Percentiles rank a stretch among this genome's conserved stretches.
phyloP scores from a whole-genome alignment of 2,329 filamentous ascomycete genomes.

The Talaromyces sp. region DNA sequence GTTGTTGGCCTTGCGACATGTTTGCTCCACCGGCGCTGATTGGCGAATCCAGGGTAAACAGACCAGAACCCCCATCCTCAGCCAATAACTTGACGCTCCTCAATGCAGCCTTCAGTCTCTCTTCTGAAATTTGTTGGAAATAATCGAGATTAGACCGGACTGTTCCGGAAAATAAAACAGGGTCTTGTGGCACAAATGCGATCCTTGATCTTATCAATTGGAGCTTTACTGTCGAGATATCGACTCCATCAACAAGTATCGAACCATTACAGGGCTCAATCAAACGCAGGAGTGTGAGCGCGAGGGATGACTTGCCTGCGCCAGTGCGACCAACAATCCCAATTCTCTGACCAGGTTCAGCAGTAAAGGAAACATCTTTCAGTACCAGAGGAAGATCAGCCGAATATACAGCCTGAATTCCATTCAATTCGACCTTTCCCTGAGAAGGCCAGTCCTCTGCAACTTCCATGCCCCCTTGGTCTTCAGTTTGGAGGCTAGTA shows the following conservation, averaged over 20 bases:
- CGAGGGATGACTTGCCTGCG: slow-evolving; percentile 71
- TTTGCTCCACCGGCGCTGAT: slow-evolving; percentile 72
- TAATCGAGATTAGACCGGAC: slow-evolving; percentile 73
- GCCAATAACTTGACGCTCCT: slow-evolving; percentile 62
- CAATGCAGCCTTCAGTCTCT: slow-evolving; percentile 63
- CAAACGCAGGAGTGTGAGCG: slow-evolving; percentile 72
- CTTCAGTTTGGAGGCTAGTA: slow-evolving; percentile 57
- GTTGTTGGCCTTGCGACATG: slow-evolving; percentile 68
- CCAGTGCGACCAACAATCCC: slow-evolving; percentile 74
- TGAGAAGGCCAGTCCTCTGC: slow-evolving; percentile 71
- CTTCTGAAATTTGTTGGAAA: slow-evolving; percentile 64
- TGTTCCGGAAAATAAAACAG: slow-evolving; percentile 75
- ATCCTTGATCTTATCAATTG: slow-evolving; percentile 67
- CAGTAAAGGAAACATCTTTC: slow-evolving; percentile 63
- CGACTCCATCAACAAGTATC: slow-evolving; percentile 66
- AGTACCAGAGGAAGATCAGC: slow-evolving; percentile 65
- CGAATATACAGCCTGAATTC: slow-evolving; percentile 68
- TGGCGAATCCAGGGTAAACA: slow-evolving; percentile 49
- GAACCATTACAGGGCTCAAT: slow-evolving; percentile 61
- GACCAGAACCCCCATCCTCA: slow-evolving; percentile 2
- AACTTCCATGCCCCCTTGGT: slow-evolving; percentile 55
- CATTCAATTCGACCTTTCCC: slow-evolving; percentile 66
- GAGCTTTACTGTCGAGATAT: slow-evolving; percentile 67
- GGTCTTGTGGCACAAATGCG: slow-evolving; percentile 78
- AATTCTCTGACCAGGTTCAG: slow-evolving; percentile 64